Percentiles rank a stretch among this genome's conserved stretches.
Conservation (phyloP, 1,284 basidiomycete genomes). For the Cryptococcus maquisensis region DNA sequence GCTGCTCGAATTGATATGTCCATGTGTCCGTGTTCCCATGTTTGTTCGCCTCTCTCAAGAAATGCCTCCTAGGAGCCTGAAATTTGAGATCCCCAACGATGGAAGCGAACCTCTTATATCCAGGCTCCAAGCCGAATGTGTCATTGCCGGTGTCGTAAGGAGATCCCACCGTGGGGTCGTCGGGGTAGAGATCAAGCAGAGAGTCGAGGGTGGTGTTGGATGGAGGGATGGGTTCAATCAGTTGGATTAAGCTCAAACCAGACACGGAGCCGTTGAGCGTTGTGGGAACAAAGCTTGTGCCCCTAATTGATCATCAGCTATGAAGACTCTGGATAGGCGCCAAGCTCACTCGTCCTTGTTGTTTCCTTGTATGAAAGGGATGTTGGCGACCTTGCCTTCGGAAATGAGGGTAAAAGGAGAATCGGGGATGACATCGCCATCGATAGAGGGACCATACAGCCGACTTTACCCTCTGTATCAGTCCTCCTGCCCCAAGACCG, state of each 20-base stretch:
- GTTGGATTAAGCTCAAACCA: conserved; percentile 16
- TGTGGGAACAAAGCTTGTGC: conserved; percentile 34
- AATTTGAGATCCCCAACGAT: conserved; percentile 30
- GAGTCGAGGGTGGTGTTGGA: conserved; percentile 11
- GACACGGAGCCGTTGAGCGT: conserved; percentile 16
- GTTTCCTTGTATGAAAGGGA: conserved; percentile 47
- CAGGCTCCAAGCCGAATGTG: conserved; percentile 28
- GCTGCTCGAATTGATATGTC: conserved; percentile 33
- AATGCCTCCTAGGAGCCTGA: conserved; percentile 28
- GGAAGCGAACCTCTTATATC: conserved; percentile 30
- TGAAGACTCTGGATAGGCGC: neutral
- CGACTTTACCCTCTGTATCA: too few relatives aligned
- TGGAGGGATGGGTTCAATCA: conserved; percentile 19
- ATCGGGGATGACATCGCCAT: conserved; percentile 40
- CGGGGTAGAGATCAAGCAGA: conserved; percentile 28
- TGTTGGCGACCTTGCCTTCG: conserved; percentile 31
- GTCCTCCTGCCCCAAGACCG: neutral
- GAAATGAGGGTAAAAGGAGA: conserved; percentile 32
- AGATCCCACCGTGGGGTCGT: conserved; percentile 29
- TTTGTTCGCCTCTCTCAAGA: conserved; percentile 25
- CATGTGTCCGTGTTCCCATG: conserved; percentile 28
- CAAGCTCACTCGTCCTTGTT: conserved; percentile 40
- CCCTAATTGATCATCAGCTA: conserved; percentile 27
- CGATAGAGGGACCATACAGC: conserved; percentile 30
- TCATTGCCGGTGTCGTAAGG: conserved; percentile 41